Evolutionary conservation across 225 moss, liverwort and hornwort genomes (phyloP), one percentile per base, ranked within the genome.

Genomic region (Pleurozium schreberi): DNA sequence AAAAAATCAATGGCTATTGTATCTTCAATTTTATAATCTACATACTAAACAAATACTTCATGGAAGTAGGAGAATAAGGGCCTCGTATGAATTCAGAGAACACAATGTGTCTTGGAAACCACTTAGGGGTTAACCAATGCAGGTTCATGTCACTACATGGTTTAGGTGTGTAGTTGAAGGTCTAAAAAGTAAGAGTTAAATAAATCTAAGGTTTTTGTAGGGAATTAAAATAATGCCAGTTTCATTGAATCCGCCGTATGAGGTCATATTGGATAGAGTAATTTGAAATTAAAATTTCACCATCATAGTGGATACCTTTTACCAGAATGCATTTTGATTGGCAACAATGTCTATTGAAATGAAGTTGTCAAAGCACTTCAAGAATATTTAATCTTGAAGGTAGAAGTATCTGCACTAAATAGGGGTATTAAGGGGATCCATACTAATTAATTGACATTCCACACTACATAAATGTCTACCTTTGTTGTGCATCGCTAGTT

Each of bases 191-290:
- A 36, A 23, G 13, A 75, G 5, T 76, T 23, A 14, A 23, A 23
- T 36, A 14, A 4, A 20, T 75, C 8, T 12, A 34, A 34, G 8
- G 5, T 52, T 75, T 49, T 0, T 2, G 1, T 12, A 21, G 2
- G 34, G 0, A 2, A 34, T 52, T 14, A 5, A 53, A 14, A 36
- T 4, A 38, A 0, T 16, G 1, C 4, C 9, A 77, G 55, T 77
- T 38, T 38, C 16, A 77, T 15, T 15, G 2, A 55, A 38, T 38
- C 0, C 0, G 0, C 23, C 5, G 9, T 25, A 23, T 36, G 5
- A 53, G 1, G 36, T 36, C 14, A 55, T 16, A 53, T 52, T 23
- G 5, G 8, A 36, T 14, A 12, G 2, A 76, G 6, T 77, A 22
- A 53, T 23, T 36, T 53, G 9, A 53, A 36, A 77, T 77, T 76